phyloP scores from a whole-genome alignment of 352 stramenopile species.

The Phytophthora pinifolia region DNA sequence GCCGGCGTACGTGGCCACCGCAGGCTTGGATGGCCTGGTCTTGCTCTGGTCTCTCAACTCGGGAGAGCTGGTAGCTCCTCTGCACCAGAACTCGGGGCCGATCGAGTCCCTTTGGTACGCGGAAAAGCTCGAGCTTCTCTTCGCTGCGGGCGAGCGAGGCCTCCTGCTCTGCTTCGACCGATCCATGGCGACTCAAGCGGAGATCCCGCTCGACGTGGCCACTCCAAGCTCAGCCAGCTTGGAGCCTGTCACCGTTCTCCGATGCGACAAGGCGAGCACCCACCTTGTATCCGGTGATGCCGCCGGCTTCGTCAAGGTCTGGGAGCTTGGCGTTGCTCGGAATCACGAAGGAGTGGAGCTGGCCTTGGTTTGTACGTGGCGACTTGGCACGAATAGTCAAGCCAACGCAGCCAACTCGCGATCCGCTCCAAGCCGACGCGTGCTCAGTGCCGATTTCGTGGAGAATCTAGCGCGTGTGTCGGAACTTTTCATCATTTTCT shows the following conservation, averaged over 20 bases:
- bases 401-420: slow-evolving; percentile 4
- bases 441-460: slow-evolving; percentile 49
- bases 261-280: slow-evolving; percentile 58
- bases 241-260: slow-evolving; percentile 53
- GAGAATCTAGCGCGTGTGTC: slow-evolving; percentile 39
- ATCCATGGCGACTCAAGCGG: slow-evolving; percentile 55
- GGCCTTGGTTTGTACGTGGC: slow-evolving; percentile 60
- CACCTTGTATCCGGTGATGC: slow-evolving; percentile 63
- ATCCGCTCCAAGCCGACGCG: slow-evolving; percentile 25
- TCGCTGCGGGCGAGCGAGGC: slow-evolving; percentile 63
- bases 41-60: slow-evolving; percentile 82
- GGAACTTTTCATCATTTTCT: slow-evolving; percentile 64
- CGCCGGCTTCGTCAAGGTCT: slow-evolving; percentile 58
- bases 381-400: slow-evolving; percentile 16
- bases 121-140: slow-evolving; percentile 69
- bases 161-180: slow-evolving; percentile 70
- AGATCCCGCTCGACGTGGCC: slow-evolving; percentile 36
- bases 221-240: slow-evolving; percentile 24
- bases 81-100: slow-evolving; percentile 58
- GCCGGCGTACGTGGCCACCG: slow-evolving; percentile 67
- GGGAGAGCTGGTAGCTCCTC: slow-evolving; percentile 57
- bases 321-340: slow-evolving; percentile 54
- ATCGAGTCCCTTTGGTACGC: slow-evolving; percentile 77
- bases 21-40: slow-evolving; percentile 67
- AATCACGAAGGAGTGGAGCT: slow-evolving; percentile 64